Conservation (phyloP, 148 eudicot species). For the Spergularia marina region DNA sequence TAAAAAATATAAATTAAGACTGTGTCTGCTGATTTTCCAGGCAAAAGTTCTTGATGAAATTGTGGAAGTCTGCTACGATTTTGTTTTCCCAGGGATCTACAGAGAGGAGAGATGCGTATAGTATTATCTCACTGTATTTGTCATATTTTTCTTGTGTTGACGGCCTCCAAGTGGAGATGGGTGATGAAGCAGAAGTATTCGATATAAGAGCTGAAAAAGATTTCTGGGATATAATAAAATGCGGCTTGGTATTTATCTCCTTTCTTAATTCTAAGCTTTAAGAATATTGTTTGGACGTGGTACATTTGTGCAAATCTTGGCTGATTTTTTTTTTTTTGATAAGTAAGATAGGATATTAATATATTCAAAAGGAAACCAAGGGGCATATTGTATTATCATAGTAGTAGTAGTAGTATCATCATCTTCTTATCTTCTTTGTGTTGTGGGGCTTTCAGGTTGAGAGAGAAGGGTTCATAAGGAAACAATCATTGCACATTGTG, state of each 20-base stretch:
- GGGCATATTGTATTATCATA: no score
- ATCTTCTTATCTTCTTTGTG: neutral
- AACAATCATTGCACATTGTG: conserved; percentile 74
- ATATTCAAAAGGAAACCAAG: no score
- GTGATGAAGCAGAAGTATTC: conserved; percentile 48
- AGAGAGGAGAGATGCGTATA: conserved; percentile 93
- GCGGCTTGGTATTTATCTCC: conserved; percentile 73
- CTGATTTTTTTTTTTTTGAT: no score
- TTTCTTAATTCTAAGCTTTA: neutral
- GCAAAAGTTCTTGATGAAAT: conserved; percentile 42
- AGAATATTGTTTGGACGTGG: no score
- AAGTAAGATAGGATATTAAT: no score
- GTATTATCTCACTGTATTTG: conserved; percentile 74
- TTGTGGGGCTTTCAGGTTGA: conserved; percentile 51
- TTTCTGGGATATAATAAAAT: conserved; percentile 86
- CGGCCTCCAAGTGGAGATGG: conserved; percentile 31
- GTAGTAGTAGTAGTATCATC: no score
- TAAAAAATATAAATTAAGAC: neutral
- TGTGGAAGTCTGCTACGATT: conserved; percentile 74
- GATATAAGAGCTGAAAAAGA: conserved; percentile 65
- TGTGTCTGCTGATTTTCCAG: conserved; percentile 42
- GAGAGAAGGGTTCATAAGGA: conserved; percentile 75
- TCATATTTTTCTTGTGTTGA: conserved; percentile 51
- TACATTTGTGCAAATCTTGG: no score
- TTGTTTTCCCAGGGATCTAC: conserved; percentile 63